These are phyloP conservation scores for Globisporangium mamillatum DNA, from an alignment of 352 stramenopile species.

Conservation along the genomic window DNA sequence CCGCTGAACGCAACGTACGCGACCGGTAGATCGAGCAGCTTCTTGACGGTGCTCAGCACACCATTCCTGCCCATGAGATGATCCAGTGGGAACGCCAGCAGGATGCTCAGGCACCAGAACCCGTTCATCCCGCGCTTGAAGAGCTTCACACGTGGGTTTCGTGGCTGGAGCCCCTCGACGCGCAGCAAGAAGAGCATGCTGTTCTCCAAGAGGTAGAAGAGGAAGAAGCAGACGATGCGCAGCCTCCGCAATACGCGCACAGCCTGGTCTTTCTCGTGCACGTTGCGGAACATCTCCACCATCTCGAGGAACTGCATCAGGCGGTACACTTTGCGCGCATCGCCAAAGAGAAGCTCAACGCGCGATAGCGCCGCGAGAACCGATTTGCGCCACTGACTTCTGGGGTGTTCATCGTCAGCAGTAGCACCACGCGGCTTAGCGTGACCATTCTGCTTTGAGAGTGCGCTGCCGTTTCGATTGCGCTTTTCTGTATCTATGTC, in stretches of 20 bases:
- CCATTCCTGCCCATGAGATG: constrained; percentile 33
- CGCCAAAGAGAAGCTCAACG: constrained; percentile 49
- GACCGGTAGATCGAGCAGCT: constrained; percentile 53
- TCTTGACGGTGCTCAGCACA: constrained; percentile 40
- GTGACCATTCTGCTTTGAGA: background rate
- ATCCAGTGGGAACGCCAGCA: constrained; percentile 52
- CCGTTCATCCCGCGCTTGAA: constrained; percentile 43
- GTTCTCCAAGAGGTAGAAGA: constrained; percentile 69
- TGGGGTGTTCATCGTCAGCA: background rate
- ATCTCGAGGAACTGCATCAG: constrained; percentile 72
- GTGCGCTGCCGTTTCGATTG: background rate
- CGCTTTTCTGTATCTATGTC: background rate
- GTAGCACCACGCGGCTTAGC: background rate
- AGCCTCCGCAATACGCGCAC: constrained; percentile 39
- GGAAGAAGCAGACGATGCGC: constrained; percentile 57
- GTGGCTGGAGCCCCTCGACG: constrained; percentile 30
- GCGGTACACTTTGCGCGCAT: constrained; percentile 57
- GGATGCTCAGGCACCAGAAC: constrained; percentile 59
- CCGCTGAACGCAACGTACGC: constrained; percentile 42
- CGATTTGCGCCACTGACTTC: constrained; percentile 3
- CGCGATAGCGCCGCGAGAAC: constrained; percentile 26
- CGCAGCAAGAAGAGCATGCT: constrained; percentile 50
- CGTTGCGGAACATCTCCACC: constrained; percentile 44
- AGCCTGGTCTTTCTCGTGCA: constrained; percentile 25
- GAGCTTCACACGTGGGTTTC: constrained; percentile 28